phyloP scores from a whole-genome alignment of 1,284 basidiomycete genomes.

The Hymenochaete sp. region DNA sequence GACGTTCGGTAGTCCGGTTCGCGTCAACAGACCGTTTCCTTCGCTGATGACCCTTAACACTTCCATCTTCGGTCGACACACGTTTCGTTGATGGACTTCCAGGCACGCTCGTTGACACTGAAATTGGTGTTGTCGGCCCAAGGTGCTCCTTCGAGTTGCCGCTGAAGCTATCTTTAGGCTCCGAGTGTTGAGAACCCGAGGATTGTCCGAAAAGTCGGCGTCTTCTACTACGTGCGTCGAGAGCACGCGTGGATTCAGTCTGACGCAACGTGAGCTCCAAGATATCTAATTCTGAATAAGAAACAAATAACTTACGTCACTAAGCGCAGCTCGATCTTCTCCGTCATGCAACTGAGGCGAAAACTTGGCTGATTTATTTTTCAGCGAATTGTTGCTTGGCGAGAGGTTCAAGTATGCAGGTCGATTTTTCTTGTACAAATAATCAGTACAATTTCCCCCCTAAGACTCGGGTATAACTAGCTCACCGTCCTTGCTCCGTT shows the following conservation, averaged over 20 bases:
- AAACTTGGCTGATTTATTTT: slow-evolving; percentile 26
- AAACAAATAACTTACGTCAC: slow-evolving; percentile 44
- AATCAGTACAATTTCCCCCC: neutral
- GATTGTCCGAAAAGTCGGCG: slow-evolving; percentile 52
- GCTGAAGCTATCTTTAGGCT: slow-evolving; percentile 29
- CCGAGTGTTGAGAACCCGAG: slow-evolving; percentile 23
- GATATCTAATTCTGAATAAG: slow-evolving; percentile 6
- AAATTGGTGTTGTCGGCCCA: slow-evolving; percentile 22
- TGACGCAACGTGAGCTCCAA: slow-evolving; percentile 23
- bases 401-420: slow-evolving; percentile 44
- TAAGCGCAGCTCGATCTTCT: slow-evolving; percentile 52
- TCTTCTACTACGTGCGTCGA: slow-evolving; percentile 27
- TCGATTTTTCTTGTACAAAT: slow-evolving; percentile 26
- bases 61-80: slow-evolving; percentile 21
- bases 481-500: slow-evolving; percentile 13
- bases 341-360: slow-evolving; percentile 12
- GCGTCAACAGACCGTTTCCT: slow-evolving; percentile 44
- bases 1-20: slow-evolving; percentile 46
- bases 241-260: slow-evolving; percentile 33
- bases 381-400: slow-evolving; percentile 50
- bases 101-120: slow-evolving; percentile 20
- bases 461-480: neutral
- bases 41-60: slow-evolving; percentile 27
- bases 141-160: slow-evolving; percentile 29
- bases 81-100: slow-evolving; percentile 25